Conservation (phyloP, 2,329 filamentous ascomycete species). For the Plenodomus tracheiphilus region DNA sequence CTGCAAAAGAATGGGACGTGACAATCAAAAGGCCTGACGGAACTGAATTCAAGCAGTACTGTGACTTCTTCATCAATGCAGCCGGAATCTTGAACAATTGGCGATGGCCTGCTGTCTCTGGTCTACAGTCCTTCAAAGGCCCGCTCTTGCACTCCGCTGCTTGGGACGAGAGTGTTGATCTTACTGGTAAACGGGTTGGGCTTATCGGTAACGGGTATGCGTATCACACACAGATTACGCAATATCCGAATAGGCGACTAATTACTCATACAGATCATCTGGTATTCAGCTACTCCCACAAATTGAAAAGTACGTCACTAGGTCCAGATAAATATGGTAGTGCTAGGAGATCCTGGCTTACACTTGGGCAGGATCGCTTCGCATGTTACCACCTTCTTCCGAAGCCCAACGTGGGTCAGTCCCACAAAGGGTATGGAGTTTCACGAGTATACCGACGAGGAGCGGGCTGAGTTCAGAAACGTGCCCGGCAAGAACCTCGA, state of each 20-base stretch:
- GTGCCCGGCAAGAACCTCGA: conserved; percentile 46
- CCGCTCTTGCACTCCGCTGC: conserved; percentile 58
- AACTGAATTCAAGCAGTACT: conserved; percentile 45
- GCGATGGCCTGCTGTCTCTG: conserved; percentile 57
- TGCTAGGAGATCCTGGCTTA: too few species aligned
- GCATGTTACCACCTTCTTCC: conserved; percentile 53
- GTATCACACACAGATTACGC: too few species aligned
- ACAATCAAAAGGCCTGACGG: conserved; percentile 37
- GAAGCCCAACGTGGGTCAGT: conserved; percentile 56
- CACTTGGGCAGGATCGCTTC: too few species aligned
- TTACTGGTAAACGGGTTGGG: conserved; percentile 53
- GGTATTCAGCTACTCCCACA: conserved; percentile 57
- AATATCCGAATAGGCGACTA: too few species aligned
- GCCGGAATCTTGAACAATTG: conserved; percentile 57
- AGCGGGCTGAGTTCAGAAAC: conserved; percentile 47
- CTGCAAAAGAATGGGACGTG: conserved; percentile 42
- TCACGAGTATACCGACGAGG: conserved; percentile 48
- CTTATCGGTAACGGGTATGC: conserved; percentile 56
- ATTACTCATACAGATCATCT: conserved; percentile 50
- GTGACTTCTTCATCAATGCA: conserved; percentile 55
- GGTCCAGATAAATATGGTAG: too few species aligned
- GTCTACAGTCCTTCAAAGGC: conserved; percentile 57
- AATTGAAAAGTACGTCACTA: conserved; percentile 36
- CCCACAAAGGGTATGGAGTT: conserved; percentile 51
- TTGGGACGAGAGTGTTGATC: conserved; percentile 58